A percentile compares a stretch with the other conserved stretches of the same genome.
phyloP scores from a whole-genome alignment of 768 basidiomycete species.

The Sporobolomyces pararoseus region DNA sequence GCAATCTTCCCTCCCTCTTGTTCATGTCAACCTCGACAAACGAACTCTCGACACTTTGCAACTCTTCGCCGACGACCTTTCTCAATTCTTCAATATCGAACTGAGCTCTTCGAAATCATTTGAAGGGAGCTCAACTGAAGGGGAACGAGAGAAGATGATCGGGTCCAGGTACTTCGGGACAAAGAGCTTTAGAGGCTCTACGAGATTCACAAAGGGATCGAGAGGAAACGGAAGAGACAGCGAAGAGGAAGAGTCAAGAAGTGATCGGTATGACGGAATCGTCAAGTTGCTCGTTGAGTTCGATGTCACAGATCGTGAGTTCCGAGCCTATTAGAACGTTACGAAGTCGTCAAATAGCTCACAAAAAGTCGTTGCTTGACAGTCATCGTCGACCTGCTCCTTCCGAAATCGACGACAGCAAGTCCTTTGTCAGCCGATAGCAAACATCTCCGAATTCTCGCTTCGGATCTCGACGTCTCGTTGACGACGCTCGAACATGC shows the following conservation, averaged over 20 bases:
- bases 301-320: slow-evolving; percentile 26
- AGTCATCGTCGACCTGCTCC: slow-evolving; percentile 55
- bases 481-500: slow-evolving; percentile 68
- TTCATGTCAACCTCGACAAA: slow-evolving; percentile 60
- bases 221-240: slow-evolving; percentile 7
- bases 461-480: slow-evolving; percentile 62
- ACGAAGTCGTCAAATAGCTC: no score
- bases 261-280: not conserved
- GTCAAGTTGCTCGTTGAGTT: not conserved
- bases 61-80: slow-evolving; percentile 78
- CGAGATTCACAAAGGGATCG: slow-evolving; percentile 46
- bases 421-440: not conserved
- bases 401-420: not conserved
- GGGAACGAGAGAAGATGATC: slow-evolving; percentile 24
- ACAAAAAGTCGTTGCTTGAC: slow-evolving; percentile 49
- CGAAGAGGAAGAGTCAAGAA: slow-evolving; percentile 39
- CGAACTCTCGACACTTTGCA: slow-evolving; percentile 69
- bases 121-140: slow-evolving; percentile 58
- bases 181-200: slow-evolving; percentile 19
- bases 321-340: no score
- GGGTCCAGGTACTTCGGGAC: slow-evolving; percentile 51
- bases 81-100: slow-evolving; percentile 53
- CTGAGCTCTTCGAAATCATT: not conserved
- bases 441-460: slow-evolving; percentile 56
- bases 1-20: slow-evolving; percentile 57